Evolutionary conservation across 2,329 filamentous ascomycete genomes (phyloP).

Genomic region (Sporothrix luriei): DNA sequence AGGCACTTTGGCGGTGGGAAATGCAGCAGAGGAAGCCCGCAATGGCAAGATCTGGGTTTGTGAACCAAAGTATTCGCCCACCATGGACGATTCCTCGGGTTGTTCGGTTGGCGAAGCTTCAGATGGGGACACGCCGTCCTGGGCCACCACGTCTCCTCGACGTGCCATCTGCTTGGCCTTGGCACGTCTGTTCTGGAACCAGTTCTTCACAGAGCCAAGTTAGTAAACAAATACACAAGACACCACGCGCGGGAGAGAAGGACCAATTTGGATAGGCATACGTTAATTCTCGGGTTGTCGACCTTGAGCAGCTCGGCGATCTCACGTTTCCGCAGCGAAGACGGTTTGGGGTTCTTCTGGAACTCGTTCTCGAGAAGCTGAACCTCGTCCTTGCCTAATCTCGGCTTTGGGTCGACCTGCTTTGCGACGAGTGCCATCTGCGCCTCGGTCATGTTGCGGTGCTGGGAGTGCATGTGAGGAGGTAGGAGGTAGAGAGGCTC

Average conservation of each 20-base stretch:
- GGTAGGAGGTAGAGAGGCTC: constrained; percentile 28
- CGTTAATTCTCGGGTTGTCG: constrained; percentile 66
- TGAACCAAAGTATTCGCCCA: constrained; percentile 43
- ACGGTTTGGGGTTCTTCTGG: constrained; percentile 65
- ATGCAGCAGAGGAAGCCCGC: constrained; percentile 46
- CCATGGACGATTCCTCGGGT: constrained; percentile 37
- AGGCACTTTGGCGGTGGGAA: constrained; percentile 39
- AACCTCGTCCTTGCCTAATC: constrained; percentile 61
- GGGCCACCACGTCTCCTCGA: constrained; percentile 51
- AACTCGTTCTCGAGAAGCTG: constrained; percentile 64
- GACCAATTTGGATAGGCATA: constrained; percentile 41
- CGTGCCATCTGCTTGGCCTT: constrained; percentile 66
- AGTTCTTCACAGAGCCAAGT: constrained; percentile 52
- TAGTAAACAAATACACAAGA: constrained; percentile 32
- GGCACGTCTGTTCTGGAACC: constrained; percentile 68
- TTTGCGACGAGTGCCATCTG: constrained; percentile 36
- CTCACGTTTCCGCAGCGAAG: constrained; percentile 62
- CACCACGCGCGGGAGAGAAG: neutral
- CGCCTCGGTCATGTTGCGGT: constrained; percentile 37
- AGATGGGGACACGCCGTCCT: constrained; percentile 45
- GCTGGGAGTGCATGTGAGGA: constrained; percentile 33
- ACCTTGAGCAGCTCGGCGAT: constrained; percentile 64
- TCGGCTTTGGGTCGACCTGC: constrained; percentile 53
- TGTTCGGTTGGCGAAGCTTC: constrained; percentile 44
- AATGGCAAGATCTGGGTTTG: constrained; percentile 42